Base-by-base conservation (phyloP, 2,329 filamentous ascomycete genomes). In the Zopfia rhizophila region DNA sequence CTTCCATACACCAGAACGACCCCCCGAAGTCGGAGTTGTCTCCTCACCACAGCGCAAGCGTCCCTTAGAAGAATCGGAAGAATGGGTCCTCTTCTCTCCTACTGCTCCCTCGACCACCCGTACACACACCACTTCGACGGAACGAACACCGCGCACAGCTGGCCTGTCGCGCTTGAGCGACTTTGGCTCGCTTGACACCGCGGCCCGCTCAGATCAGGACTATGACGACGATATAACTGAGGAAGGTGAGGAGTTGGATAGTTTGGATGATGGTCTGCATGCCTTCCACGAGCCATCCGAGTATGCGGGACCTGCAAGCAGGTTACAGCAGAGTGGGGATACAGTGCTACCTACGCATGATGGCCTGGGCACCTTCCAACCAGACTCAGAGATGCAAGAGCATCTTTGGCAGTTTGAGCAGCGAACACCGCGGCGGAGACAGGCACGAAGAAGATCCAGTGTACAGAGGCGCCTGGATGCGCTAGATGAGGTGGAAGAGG, bases 61-160 rank as follows among this genome's bases (percentile, higher is more conserved):
- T 14, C 66, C 74, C 30, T 75, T 85, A 48, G 85, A 89, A 51
- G 88, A 92, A 56, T 88, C 90, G 10, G 88, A 94, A 72, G 93
- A 96, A 82, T 99, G 94, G 94, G 88, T 97, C 42, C 84, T 99
- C 55, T 99, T 99, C 78, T 90, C 91, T 6, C 77, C 77, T 0
- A 61, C 65, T n/a, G 67, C 72, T 7, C 58, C 63, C n/a, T 90
- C 90, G 2, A 80, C 81, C 7, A 85, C 88, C 14, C 81, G 86
- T 39, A 90, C 86, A 31, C 85, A 82, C 48, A 85, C 89, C 25
- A 84, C 85, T 33, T 83, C 69, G 69, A 89, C 72, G 64, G 82
- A 75, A 76, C 85, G 72, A 67, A 92, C 76, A 56, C 83, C 72
- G 77, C 88, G 66, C 70, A 88, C 84, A 30, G 78, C 85, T 19